Evolutionary conservation across 164 flowering plant genomes (phyloP), one percentile per base, ranked within the genome.

Genomic region (Annona squamosa): DNA sequence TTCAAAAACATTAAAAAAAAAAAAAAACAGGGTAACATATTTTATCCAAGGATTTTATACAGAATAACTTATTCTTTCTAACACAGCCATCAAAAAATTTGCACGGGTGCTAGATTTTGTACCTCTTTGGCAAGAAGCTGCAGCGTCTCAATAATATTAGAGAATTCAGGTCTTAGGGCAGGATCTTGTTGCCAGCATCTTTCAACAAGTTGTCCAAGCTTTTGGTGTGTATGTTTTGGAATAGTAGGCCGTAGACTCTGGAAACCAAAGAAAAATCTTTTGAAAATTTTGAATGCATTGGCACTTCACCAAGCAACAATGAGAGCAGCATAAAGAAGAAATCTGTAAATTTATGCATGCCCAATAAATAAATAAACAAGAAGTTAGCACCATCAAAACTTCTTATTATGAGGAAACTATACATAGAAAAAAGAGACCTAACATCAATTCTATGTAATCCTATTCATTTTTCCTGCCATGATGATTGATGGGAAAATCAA

Each of bases 121-220:
- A 91, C 97, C 92, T 89, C 90, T 67, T 84, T 84, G 44, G 86
- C 73, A 66, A 91, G 82, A 47, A 79, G 83, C 72, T 84, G 88
- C 81, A 94, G 77, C 57, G 85, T 85, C 63, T 87, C 90, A 42
- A 79, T 74, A 47, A 92, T 88, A 56, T 92, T 92, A n/a, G 90
- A 83, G 82, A 94, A 94, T 37, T 82, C 80, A 2, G 97, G 97
- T 77, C 98, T 85, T 65, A 79, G 79, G 65, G 84, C 65, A 47
- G 97, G 92, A 46, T 94, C 93, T 73, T 87, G 94, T 77, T 86
- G 92, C 98, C 98, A 94, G 84, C 98, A 94, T 74, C 77, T 85
- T 77, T 86, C 89, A 9, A 92, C 92, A 69, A 94, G 79, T 52
- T 86, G 89, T 2, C 77, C 83, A 63, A 92, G 78, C 81, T 82